A percentile compares a stretch with the other conserved stretches of the same genome.
These are phyloP conservation scores for Periconia digitata DNA, from an alignment of 2,329 filamentous ascomycete genomes.

Conservation along the genomic window DNA sequence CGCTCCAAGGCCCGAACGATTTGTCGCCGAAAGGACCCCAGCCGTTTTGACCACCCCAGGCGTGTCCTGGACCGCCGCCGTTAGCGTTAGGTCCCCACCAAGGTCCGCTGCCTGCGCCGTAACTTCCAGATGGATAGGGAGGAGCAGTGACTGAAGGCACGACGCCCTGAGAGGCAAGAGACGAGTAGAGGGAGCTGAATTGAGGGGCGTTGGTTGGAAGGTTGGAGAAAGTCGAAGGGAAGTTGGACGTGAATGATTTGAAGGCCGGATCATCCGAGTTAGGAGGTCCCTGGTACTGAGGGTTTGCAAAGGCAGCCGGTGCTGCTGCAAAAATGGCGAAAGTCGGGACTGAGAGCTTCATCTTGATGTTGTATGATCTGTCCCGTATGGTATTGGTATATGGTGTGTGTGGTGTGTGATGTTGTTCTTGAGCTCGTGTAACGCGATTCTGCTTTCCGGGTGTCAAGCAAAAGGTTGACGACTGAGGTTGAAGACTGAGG, in stretches of 20 bases:
- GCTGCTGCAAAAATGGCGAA: conserved; percentile 7
- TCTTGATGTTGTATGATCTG: not conserved
- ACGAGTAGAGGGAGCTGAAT: conserved; percentile 30
- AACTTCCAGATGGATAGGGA: conserved; percentile 26
- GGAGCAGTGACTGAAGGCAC: conserved; percentile 28
- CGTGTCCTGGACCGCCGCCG: conserved; percentile 15
- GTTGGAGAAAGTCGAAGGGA: conserved; percentile 4
- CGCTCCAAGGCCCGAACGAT: conserved; percentile 31
- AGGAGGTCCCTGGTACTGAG: not conserved
- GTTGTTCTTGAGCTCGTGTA: not conserved
- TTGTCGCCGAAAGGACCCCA: conserved; percentile 29
- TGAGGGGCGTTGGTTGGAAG: conserved; percentile 16
- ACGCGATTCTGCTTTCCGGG: no score
- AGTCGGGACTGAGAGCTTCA: conserved; percentile 6
- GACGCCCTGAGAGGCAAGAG: conserved; percentile 25
- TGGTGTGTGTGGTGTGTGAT: not conserved
- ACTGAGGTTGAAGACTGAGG: no score
- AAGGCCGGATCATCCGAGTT: not conserved
- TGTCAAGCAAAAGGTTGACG: no score
- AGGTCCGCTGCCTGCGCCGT: conserved; percentile 7
- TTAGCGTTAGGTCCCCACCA: conserved; percentile 8
- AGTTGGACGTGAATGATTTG: conserved; percentile 1
- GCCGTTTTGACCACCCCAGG: conserved; percentile 20
- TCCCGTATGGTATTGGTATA: no score
- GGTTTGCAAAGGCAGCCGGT: not conserved